Evolutionary conservation across 2,329 filamentous ascomycete genomes (phyloP).

Genomic region (Neonectria ditissima): DNA sequence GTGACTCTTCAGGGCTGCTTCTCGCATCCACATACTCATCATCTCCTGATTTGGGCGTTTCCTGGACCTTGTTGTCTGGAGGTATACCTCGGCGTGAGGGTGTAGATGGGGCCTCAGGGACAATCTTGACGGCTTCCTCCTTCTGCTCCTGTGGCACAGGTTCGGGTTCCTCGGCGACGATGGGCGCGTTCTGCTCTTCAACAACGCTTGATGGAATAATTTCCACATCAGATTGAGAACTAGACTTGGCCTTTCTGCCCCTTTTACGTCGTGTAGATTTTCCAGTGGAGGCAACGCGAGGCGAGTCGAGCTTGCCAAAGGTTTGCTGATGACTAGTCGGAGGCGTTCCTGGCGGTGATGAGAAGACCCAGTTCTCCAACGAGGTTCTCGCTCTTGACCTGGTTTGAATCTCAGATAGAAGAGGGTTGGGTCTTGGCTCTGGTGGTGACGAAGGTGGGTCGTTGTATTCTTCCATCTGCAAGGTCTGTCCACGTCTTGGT

Average conservation of each 20-base stretch:
- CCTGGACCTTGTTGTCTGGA: constrained; percentile 39
- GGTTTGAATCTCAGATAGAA: constrained; percentile 64
- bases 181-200: constrained; percentile 32
- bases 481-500: constrained; percentile 65
- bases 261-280: constrained; percentile 28
- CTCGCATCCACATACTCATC: constrained; percentile 64
- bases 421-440: constrained; percentile 63
- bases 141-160: constrained; percentile 17
- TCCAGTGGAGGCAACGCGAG: constrained; percentile 19
- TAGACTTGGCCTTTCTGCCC: constrained; percentile 33
- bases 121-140: constrained; percentile 13
- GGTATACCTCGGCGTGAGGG: constrained; percentile 33
- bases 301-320: constrained; percentile 19
- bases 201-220: constrained; percentile 48
- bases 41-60: constrained; percentile 57
- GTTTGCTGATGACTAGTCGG: constrained; percentile 46
- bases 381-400: constrained; percentile 54
- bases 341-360: constrained; percentile 68
- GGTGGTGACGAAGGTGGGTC: constrained; percentile 71
- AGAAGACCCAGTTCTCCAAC: constrained; percentile 64
- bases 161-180: constrained; percentile 15
- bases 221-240: constrained; percentile 33
- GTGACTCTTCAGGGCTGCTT: constrained; percentile 54
- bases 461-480: constrained; percentile 62
- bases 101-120: constrained; percentile 22